Evolutionary conservation across 2,329 filamentous ascomycete genomes (phyloP), one percentile per base, ranked within the genome.

Genomic region (Colletotrichum sp.): DNA sequence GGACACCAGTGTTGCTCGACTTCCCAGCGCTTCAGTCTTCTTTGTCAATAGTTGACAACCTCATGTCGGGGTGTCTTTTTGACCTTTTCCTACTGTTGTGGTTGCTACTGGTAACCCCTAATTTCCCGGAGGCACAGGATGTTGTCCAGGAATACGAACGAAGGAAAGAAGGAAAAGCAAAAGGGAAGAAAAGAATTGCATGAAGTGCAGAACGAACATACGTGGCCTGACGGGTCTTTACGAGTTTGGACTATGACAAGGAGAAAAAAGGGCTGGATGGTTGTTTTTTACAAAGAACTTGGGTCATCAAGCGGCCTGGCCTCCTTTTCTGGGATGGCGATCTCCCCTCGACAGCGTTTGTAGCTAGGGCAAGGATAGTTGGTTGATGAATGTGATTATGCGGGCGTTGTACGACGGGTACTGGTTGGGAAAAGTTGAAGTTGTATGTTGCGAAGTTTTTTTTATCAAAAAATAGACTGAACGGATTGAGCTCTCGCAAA

Each of bases 401-500:
- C 15, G 24, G 74, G 74, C 74, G 70, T 76, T 64, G 21, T 21
- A 73, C 13, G 28, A 30, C 39, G 73, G 73, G 30, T 24, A 71
- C 24, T 5, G 72, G 44, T 26, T 49, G 64, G 74, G 59, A 76
- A 76, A 76, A 76, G 74, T 76, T 76, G 18, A 62, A n/a, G 21
- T 73, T 66, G 28, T 26, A 12, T 52, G 21, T 21, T 59, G 55
- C 18, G 5, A 36, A 64, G 68, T 52, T 59, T 36, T 21, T 32
- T 7, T 7, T 13, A 21, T 21, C 8, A 30, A 30, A 67, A n/a
- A 15, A 59, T 69, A 74, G 70, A 60, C 30, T 64, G 74, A 55
- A 73, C 18, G 44, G 52, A 52, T 52, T 8, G 30, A 55, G 39
- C 21, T 49, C 16, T 34, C n/a, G 34, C 9, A 30, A 16, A 69